Conservation (phyloP, 495 filamentous ascomycete species). For the Tuber aestivum region DNA sequence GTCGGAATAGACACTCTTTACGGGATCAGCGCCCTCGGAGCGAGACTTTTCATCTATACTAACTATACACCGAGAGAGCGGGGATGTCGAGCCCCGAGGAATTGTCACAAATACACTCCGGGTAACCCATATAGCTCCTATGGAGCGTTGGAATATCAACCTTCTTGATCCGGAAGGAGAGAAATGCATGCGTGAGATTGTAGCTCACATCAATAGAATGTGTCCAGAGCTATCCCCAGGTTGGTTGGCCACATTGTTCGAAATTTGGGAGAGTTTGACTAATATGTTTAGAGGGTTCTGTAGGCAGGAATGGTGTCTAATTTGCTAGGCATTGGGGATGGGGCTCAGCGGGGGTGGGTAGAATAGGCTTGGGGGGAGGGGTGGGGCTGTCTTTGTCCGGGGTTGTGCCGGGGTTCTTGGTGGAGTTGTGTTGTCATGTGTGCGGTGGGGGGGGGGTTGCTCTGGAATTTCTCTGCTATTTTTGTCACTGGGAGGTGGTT, state of each 20-base stretch:
- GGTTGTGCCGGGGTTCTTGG: too few species aligned
- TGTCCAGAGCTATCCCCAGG: not conserved
- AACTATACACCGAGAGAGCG: not conserved
- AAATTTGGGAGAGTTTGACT: not conserved
- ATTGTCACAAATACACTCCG: not conserved
- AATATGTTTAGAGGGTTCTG: not conserved
- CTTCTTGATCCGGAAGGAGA: not conserved
- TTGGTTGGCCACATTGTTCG: not conserved
- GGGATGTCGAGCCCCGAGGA: not conserved
- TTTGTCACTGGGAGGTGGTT: too few species aligned
- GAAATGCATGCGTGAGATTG: not conserved
- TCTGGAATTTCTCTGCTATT: too few species aligned
- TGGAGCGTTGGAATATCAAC: not conserved
- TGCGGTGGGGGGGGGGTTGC: too few species aligned
- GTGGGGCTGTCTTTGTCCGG: too few species aligned
- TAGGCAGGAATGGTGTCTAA: too few species aligned
- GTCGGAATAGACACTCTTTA: not conserved
- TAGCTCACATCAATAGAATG: not conserved
- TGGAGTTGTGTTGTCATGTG: too few species aligned
- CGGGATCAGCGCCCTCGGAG: not conserved
- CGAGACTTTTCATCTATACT: not conserved
- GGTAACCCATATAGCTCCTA: not conserved
- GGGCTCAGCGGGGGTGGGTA: too few species aligned
- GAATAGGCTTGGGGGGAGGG: too few species aligned
- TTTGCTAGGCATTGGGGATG: too few species aligned